Base-by-base conservation (phyloP, 2,329 filamentous ascomycete genomes). In the Penicillium verrucosum region DNA sequence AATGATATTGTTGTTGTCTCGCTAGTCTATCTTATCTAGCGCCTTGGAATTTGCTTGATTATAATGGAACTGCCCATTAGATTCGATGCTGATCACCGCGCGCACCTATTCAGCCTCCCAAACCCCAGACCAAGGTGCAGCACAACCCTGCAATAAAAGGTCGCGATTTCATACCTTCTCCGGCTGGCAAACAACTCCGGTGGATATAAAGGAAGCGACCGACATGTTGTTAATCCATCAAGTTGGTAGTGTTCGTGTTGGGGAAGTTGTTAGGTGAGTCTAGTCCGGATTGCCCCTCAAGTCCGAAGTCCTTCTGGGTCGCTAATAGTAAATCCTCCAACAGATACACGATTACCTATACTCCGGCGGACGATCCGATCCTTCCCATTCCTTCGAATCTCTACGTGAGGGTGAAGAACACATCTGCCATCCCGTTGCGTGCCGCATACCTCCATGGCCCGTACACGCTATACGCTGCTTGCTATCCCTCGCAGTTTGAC, bases 371-470 rank as follows among this genome's bases (percentile, higher is more conserved):
- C 68, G 94, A 97, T 75, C 90, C 90, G 65, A 95, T 97, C 70
- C 82, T 96, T 3, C 94, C 94, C 4, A 88, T 90, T 5, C 93
- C 93, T 29, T 80, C 88, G 62, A 82, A 86, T 66, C 85, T 99
- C 37, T 85, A 90, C 75, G 84, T 99, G 44, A 91, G 90, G 66
- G 87, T 99, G 72, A 93, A 90, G 73, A 99, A 99, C 75, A 92
- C 90, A 10, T 94, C 89, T 38, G 89, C 90, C 56, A 90, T 96
- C 62, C 90, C 94, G 16, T 81, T 97, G 38, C 90, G 94, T 69
- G 94, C 94, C 52, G 94, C 94, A 55, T 99, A 97, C 73, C 88
- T 99, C 52, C 94, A 97, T 76, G 94, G 94, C 0, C 94, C 94
- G 1, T 99, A 99, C 72, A 95, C 88, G 0, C 82, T 97, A 37